Conservation (phyloP, 768 basidiomycete species). For the Hebeloma cylindrosporum region DNA sequence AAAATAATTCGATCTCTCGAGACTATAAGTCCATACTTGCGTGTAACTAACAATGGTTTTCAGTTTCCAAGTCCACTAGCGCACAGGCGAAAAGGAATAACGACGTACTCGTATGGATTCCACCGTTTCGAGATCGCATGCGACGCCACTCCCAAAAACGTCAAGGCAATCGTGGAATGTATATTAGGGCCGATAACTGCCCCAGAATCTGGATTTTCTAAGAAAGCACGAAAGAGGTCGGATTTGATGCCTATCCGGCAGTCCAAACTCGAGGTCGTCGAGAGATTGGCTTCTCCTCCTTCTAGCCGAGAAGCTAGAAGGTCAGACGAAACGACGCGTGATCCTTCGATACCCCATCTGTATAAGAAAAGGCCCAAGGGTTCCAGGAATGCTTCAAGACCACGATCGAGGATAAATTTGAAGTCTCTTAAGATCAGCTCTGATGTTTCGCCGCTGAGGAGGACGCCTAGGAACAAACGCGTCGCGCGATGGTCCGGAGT, state of each 20-base stretch:
- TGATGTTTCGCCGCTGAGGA: not conserved
- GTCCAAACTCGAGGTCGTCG: not conserved
- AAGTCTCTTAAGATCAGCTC: not conserved
- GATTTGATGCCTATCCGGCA: not conserved
- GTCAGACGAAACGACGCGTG: too few relatives aligned
- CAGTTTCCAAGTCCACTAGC: not conserved
- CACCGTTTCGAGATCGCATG: not conserved
- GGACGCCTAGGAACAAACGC: not conserved
- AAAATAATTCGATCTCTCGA: not conserved
- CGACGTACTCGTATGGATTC: not conserved
- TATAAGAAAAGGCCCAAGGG: not conserved
- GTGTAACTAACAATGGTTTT: not conserved
- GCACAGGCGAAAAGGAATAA: not conserved
- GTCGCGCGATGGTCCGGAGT: not conserved
- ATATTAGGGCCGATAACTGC: not conserved
- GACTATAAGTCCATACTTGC: not conserved
- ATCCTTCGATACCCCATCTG: not conserved
- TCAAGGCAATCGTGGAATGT: not conserved
- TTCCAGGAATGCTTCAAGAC: not conserved
- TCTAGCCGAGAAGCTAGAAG: too few relatives aligned
- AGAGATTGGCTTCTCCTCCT: too few relatives aligned
- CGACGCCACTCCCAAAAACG: not conserved
- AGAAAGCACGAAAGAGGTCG: not conserved
- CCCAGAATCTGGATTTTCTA: not conserved
- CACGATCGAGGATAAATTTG: not conserved